These are phyloP conservation scores for Aegilops longissima DNA, from an alignment of 176 grass and related monocot genomes.

Conservation along the genomic window DNA sequence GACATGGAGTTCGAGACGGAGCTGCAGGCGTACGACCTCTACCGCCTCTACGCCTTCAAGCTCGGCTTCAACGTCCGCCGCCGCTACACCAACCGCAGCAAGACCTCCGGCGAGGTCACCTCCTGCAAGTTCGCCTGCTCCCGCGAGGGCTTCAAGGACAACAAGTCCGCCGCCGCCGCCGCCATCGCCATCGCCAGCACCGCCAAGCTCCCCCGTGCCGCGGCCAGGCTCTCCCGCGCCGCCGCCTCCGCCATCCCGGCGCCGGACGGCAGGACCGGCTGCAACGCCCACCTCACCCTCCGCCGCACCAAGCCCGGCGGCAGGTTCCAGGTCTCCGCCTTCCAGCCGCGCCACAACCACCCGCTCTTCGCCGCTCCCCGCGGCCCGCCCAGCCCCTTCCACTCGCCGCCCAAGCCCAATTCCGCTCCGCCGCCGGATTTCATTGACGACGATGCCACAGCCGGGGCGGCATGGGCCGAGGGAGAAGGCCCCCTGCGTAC, in stretches of 20 bases:
- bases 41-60: slow-evolving; percentile 58
- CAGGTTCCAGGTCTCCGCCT: slow-evolving; percentile 39
- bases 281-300: slow-evolving; percentile 57
- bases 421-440: not conserved
- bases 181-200: not conserved
- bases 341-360: slow-evolving; percentile 62
- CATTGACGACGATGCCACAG: not conserved
- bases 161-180: not conserved
- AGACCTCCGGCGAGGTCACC: slow-evolving; percentile 56
- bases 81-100: slow-evolving; percentile 55
- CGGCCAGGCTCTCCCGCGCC: too few species aligned
- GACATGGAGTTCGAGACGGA: slow-evolving; percentile 57
- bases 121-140: slow-evolving; percentile 64
- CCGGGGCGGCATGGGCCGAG: not conserved
- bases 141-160: slow-evolving; percentile 37
- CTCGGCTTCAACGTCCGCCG: slow-evolving; percentile 55
- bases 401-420: not conserved
- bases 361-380: slow-evolving; percentile 35
- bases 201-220: too few species aligned
- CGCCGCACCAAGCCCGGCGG: slow-evolving; percentile 39
- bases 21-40: slow-evolving; percentile 58
- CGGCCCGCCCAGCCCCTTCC: slow-evolving; percentile 34
- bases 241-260: not conserved
- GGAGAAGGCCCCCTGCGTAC: slow-evolving; percentile 29
- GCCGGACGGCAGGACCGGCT: slow-evolving; percentile 54